A percentile compares a stretch with the other conserved stretches of the same genome.
These are phyloP conservation scores for Yamadazyma sp. DNA, from an alignment of 805 yeast genomes.

Conservation along the genomic window DNA sequence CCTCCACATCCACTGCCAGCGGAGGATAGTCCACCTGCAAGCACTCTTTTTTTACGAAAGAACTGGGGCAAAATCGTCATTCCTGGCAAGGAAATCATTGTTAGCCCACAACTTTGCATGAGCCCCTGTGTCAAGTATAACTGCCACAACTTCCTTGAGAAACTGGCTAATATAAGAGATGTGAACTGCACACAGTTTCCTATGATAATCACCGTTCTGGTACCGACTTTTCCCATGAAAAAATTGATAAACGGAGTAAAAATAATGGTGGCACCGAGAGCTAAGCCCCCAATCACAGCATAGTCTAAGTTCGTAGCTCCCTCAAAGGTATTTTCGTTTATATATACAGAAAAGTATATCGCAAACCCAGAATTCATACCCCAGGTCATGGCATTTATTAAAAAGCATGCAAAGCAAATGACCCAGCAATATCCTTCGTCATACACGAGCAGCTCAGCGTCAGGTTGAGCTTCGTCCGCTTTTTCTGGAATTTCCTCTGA, in stretches of 20 bases:
- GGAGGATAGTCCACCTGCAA: constrained; percentile 48
- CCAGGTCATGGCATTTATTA: constrained; percentile 64
- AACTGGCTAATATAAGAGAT: constrained; percentile 58
- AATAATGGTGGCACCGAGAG: constrained; percentile 54
- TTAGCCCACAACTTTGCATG: constrained; percentile 56
- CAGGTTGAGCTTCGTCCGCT: neutral
- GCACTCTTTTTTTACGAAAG: constrained; percentile 62
- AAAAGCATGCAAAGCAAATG: constrained; percentile 48
- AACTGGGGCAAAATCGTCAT: constrained; percentile 65
- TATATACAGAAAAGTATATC: constrained; percentile 57
- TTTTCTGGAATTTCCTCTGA: neutral
- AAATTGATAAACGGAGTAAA: constrained; percentile 53
- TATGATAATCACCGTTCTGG: constrained; percentile 38
- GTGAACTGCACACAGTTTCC: constrained; percentile 55
- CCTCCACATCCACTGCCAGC: constrained; percentile 59
- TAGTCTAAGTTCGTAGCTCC: constrained; percentile 60
- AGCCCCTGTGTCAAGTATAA: constrained; percentile 68
- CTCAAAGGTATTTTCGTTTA: constrained; percentile 48
- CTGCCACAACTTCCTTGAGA: constrained; percentile 59
- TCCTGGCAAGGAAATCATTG: constrained; percentile 58
- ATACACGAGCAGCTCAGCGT: constrained; percentile 12
- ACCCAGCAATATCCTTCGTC: constrained; percentile 77
- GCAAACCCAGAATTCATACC: constrained; percentile 72
- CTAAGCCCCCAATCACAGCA: constrained; percentile 67
- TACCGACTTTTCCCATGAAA: constrained; percentile 45